Evolutionary conservation across 2,329 filamentous ascomycete species (phyloP).

Genomic region (Claviceps fusiformis): DNA sequence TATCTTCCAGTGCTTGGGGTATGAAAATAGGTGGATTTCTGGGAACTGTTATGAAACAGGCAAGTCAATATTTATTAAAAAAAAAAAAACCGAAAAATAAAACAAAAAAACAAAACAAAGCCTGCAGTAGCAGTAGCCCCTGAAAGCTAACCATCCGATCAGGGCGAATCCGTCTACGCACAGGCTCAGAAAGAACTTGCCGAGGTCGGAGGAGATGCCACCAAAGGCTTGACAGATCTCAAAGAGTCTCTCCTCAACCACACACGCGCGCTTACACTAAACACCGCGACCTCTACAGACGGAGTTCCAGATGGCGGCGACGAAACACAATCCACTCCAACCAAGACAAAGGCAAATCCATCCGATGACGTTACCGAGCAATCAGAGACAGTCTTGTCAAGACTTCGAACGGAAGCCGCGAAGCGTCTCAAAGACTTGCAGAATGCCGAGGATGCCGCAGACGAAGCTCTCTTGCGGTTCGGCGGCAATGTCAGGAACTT

Average conservation of each 20-base stretch:
- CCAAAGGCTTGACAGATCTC: conserved; percentile 63
- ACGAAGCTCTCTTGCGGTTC: conserved; percentile 86
- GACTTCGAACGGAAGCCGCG: conserved; percentile 62
- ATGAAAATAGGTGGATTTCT: conserved; percentile 77
- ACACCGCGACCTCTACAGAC: conserved; percentile 22
- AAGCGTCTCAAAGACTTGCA: conserved; percentile 82
- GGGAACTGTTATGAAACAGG: conserved; percentile 86
- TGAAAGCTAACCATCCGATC: conserved; percentile 5
- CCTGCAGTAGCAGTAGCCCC: not conserved
- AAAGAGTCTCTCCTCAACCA: conserved; percentile 54
- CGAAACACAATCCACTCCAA: conserved; percentile 34
- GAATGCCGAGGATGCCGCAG: conserved; percentile 84
- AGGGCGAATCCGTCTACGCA: conserved; percentile 73
- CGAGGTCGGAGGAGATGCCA: conserved; percentile 66
- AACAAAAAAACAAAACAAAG: too few relatives aligned
- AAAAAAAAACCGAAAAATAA: not conserved
- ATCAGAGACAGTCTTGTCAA: conserved; percentile 55
- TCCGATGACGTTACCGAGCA: conserved; percentile 31
- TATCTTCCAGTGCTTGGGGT: conserved; percentile 86
- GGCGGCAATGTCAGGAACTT: conserved; percentile 83
- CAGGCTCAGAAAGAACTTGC: conserved; percentile 77
- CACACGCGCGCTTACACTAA: conserved; percentile 60
- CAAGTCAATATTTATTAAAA: conserved; percentile 18
- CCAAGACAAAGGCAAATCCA: conserved; percentile 21
- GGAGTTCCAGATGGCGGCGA: conserved; percentile 17